Conservation (phyloP, 495 filamentous ascomycete genomes). For the Hyaloscypha hepaticicola region DNA sequence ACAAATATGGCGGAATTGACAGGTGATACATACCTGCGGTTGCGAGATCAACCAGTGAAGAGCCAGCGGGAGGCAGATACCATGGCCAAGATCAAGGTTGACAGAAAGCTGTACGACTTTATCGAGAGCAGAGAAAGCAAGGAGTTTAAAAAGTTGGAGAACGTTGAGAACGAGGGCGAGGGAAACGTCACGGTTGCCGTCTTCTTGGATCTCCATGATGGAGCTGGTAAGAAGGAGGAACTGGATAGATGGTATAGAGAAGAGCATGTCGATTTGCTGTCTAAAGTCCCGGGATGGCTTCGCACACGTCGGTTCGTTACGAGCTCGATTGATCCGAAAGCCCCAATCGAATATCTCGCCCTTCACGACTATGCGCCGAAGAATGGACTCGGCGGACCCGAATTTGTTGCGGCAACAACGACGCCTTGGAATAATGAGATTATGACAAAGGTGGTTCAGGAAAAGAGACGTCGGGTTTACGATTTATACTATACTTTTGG, state of each 20-base stretch:
- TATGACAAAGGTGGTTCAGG: slow-evolving; percentile 53
- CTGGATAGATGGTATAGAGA: slow-evolving; percentile 67
- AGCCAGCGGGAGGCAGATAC: slow-evolving; percentile 71
- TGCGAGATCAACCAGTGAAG: slow-evolving; percentile 63
- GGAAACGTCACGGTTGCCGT: slow-evolving; percentile 64
- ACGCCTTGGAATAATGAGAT: slow-evolving; percentile 59
- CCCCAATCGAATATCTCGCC: slow-evolving; percentile 55
- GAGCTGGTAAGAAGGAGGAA: slow-evolving; percentile 52
- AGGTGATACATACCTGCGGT: slow-evolving; percentile 62
- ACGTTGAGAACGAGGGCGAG: slow-evolving; percentile 57
- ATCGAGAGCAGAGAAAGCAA: slow-evolving; percentile 51
- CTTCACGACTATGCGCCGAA: slow-evolving; percentile 68
- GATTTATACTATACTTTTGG: slow-evolving; percentile 78
- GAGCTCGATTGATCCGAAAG: slow-evolving; percentile 50
- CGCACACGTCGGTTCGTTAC: slow-evolving; percentile 65
- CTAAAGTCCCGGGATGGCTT: slow-evolving; percentile 73
- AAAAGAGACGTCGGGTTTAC: slow-evolving; percentile 57
- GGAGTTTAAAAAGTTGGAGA: slow-evolving; percentile 57
- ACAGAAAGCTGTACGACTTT: slow-evolving; percentile 66
- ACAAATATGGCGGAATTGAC: slow-evolving; percentile 67
- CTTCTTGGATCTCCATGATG: slow-evolving; percentile 53
- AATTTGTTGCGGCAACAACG: slow-evolving; percentile 58
- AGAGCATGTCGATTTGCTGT: slow-evolving; percentile 69
- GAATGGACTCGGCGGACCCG: slow-evolving; percentile 63
- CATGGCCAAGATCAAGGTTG: slow-evolving; percentile 72